These are phyloP conservation scores for Chrysoporthe deuterocubensis DNA, from an alignment of 2,329 filamentous ascomycete species.

Conservation along the genomic window DNA sequence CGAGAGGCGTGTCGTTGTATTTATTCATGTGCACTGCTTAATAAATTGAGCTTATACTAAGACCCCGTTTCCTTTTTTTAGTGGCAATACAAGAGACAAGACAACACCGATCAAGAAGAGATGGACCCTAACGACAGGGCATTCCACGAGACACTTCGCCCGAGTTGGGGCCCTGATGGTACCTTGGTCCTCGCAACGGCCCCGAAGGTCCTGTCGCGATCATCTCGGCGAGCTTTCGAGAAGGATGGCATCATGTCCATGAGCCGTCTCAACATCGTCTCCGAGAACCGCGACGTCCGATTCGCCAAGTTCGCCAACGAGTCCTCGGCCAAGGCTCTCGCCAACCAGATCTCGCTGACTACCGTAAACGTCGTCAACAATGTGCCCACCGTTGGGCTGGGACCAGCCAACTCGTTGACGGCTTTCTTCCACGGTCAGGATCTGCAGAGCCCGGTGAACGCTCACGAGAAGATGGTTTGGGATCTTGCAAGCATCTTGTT, in stretches of 20 bases:
- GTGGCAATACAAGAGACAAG: constrained; percentile 85
- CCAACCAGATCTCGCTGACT: constrained; percentile 59
- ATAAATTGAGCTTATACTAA: constrained; percentile 50
- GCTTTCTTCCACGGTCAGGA: constrained; percentile 50
- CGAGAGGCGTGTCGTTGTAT: constrained; percentile 31
- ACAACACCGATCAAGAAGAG: constrained; percentile 68
- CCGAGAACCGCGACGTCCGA: constrained; percentile 66
- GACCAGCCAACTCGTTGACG: constrained; percentile 50
- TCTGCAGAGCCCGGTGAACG: constrained; percentile 35
- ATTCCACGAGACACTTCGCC: constrained; percentile 76
- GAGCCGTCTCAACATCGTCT: constrained; percentile 61
- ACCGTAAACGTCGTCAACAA: constrained; percentile 57
- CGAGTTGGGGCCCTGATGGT: constrained; percentile 77
- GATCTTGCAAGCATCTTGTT: constrained; percentile 85
- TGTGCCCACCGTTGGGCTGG: constrained; percentile 62
- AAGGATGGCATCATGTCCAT: constrained; percentile 57
- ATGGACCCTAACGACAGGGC: constrained; percentile 66
- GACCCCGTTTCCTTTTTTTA: constrained; percentile 52
- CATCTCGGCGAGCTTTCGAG: constrained; percentile 31
- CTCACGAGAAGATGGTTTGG: constrained; percentile 80
- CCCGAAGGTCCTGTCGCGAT: constrained; percentile 25
- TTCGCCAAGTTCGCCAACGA: constrained; percentile 66
- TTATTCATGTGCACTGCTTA: constrained; percentile 38
- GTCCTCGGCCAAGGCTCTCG: constrained; percentile 58
- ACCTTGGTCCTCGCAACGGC: constrained; percentile 58